phyloP scores from a whole-genome alignment of 2,329 filamentous ascomycete genomes.

The Trichoderma citrinoviride region DNA sequence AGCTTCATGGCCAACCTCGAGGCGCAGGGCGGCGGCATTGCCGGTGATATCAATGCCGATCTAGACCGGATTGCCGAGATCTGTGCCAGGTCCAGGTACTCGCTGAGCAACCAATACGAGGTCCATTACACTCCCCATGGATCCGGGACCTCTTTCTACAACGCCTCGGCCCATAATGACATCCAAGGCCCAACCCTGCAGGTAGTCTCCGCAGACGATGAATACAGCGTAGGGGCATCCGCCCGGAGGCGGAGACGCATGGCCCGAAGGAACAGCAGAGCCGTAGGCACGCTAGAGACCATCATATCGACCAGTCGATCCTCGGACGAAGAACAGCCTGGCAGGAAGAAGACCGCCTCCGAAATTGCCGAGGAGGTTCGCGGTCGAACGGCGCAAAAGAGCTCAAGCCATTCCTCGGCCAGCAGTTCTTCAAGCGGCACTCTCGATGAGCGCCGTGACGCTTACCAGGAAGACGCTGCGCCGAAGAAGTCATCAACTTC shows the following conservation, averaged over 20 bases:
- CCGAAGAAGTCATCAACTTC: constrained; percentile 33
- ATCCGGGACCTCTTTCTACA: constrained; percentile 50
- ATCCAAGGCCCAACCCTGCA: constrained; percentile 54
- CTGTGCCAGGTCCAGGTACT: constrained; percentile 63
- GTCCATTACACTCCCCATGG: constrained; percentile 63
- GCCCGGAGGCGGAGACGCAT: constrained; percentile 42
- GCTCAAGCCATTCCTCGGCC: constrained; percentile 34
- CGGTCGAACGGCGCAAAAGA: constrained; percentile 45
- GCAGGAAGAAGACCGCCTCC: constrained; percentile 57
- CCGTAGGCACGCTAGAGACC: constrained; percentile 62
- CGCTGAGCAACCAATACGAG: constrained; percentile 65
- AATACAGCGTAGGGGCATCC: constrained; percentile 38
- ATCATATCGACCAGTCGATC: constrained; percentile 66
- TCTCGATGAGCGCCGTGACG: constrained; percentile 31
- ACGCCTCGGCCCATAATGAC: constrained; percentile 34
- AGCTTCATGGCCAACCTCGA: constrained; percentile 59
- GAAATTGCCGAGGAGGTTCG: constrained; percentile 56
- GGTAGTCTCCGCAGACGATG: constrained; percentile 56
- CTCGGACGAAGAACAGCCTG: constrained; percentile 57
- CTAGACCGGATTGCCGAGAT: constrained; percentile 66
- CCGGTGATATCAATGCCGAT: constrained; percentile 54
- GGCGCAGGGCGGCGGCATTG: constrained; percentile 45
- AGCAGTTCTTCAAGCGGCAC: constrained; percentile 33
- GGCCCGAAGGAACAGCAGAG: constrained; percentile 48
- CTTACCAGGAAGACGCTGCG: constrained; percentile 24